phyloP scores from a whole-genome alignment of 129 eudicot genomes.

The Saussurea involucrata region DNA sequence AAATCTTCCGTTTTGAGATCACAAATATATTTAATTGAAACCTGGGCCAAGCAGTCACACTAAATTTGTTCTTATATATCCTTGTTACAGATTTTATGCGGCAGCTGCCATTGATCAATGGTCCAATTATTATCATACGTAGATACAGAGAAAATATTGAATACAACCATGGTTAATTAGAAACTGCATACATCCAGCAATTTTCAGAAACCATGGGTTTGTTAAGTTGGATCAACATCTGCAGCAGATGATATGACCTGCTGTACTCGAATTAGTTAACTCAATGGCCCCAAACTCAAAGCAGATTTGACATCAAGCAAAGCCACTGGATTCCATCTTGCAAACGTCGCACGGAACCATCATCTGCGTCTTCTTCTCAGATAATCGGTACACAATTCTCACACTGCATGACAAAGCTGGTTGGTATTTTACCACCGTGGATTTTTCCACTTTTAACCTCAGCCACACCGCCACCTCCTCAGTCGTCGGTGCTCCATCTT shows the following conservation, averaged over 20 bases:
- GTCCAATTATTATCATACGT: conserved; percentile 20
- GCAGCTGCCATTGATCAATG: conserved; percentile 13
- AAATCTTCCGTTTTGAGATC: conserved; percentile 14
- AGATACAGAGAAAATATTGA: conserved; percentile 9
- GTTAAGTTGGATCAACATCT: conserved; percentile 2
- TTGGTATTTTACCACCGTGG: conserved; percentile 24
- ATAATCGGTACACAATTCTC: conserved; percentile 40
- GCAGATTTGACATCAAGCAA: conserved; percentile 68
- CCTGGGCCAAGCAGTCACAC: conserved; percentile 22
- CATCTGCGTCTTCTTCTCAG: conserved; percentile 32
- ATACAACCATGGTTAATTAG: neutral
- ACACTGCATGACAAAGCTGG: conserved; percentile 69
- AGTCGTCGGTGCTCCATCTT: conserved; percentile 5
- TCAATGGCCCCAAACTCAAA: conserved; percentile 57
- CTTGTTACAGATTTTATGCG: conserved; percentile 11
- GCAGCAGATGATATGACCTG: neutral
- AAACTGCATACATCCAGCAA: neutral
- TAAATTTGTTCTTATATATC: conserved; percentile 17
- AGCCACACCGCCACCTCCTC: conserved; percentile 44
- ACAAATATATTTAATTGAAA: conserved; percentile 12
- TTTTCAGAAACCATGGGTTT: conserved; percentile 11
- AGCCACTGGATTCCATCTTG: conserved; percentile 60
- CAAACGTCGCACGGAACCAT: conserved; percentile 78
- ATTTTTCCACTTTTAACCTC: conserved; percentile 41
- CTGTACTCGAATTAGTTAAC: neutral